Conservation (phyloP, 495 filamentous ascomycete genomes). For the Pyrenula massariospora region DNA sequence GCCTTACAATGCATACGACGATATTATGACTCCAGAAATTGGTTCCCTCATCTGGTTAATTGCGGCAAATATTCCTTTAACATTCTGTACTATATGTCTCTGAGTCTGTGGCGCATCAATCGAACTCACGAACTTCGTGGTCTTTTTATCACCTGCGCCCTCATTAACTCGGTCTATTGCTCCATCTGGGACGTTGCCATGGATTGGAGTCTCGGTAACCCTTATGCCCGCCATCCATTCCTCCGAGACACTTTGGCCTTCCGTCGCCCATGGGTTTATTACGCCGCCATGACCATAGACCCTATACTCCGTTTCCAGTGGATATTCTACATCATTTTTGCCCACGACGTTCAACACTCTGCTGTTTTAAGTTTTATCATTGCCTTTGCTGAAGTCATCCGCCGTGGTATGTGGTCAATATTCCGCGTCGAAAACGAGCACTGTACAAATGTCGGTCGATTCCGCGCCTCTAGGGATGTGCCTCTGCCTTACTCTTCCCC, state of each 20-base stretch:
- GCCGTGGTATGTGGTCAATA: conserved; percentile 79
- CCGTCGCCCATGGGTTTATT: conserved; percentile 70
- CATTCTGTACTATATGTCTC: conserved; percentile 61
- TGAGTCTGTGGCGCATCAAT: conserved; percentile 76
- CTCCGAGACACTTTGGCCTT: conserved; percentile 74
- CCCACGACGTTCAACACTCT: conserved; percentile 65
- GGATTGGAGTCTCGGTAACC: conserved; percentile 85
- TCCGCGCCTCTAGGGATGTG: conserved; percentile 71
- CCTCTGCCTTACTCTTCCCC: conserved; percentile 57
- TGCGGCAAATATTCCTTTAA: conserved; percentile 84
- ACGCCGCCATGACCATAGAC: conserved; percentile 70
- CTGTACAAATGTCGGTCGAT: conserved; percentile 73
- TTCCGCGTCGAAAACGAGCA: conserved; percentile 97
- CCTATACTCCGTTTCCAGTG: conserved; percentile 88
- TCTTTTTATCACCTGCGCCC: conserved; percentile 67
- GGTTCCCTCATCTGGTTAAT: conserved; percentile 88
- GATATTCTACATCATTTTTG: conserved; percentile 87
- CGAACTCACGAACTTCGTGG: conserved; percentile 39
- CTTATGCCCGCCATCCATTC: conserved; percentile 53
- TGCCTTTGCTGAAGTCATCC: conserved; percentile 60
- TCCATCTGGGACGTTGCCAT: conserved; percentile 94
- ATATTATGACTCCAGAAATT: conserved; percentile 73
- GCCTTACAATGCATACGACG: conserved; percentile 83
- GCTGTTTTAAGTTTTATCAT: conserved; percentile 67
- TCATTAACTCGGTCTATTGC: conserved; percentile 70